Base-by-base conservation (phyloP, 129 eudicot genomes). In the Helichrysum umbraculigerum region DNA sequence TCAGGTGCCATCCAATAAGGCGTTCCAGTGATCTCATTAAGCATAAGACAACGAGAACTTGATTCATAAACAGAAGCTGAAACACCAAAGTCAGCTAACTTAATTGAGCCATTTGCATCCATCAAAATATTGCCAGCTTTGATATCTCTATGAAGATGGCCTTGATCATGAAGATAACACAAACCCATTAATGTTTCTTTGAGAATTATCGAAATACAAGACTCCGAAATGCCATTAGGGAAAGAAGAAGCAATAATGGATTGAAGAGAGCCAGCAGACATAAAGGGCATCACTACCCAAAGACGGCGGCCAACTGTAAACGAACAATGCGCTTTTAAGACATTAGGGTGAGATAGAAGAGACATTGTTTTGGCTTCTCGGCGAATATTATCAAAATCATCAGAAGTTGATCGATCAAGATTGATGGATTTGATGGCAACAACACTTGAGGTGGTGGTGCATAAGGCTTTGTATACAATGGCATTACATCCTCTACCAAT, bases 1-100 rank as follows among this genome's bases (percentile, higher is more conserved):
- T 91, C 97, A 0, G 97, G 97, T 7, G 97, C 97, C 97, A 91
- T 91, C 97, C 93, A 91, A n/a, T 86, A 91, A 28, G 91, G 93
- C 37, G 93, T 91, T 6, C 97, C 97, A 0, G 89, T 78, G 29
- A 90, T 57, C 17, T 86, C 93, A 0, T 84, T 86, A 2, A 86
- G 57, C 86, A 74, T 80, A 47, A 76, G 54, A 17, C 69, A 76
- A 29, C 71, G 66, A 2, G 83, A 78, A 15, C 76, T 80, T 0
- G 83, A 66, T 74, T 91, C 89, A 58, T 84, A 90, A 35, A 90
- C 72, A 3, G 91, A 88, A 0, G 96, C 96, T 0, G 96, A 90
- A 1, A 90, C 93, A 4, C 96, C 96, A 15, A 90, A 90, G 84
- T 90, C 96, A 0, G 87, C 96, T 9, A 90, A 72, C 76, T 86